phyloP scores from a whole-genome alignment of 208 protist genomes.

The Leishmania gerbilli region DNA sequence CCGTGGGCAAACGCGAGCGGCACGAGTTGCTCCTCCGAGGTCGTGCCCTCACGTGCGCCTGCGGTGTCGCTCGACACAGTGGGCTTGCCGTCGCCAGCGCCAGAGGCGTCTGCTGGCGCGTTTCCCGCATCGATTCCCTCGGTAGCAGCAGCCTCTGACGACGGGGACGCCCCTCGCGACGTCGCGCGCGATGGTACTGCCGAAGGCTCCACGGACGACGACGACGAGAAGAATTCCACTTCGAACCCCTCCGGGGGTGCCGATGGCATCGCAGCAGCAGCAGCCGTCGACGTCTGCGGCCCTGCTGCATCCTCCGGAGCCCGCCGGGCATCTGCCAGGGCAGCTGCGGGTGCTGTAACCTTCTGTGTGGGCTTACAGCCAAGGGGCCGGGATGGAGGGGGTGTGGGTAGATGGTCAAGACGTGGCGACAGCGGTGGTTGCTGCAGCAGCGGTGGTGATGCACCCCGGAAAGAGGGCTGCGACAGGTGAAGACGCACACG shows the following conservation, averaged over 20 bases:
- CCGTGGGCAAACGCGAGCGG: conserved; percentile 10
- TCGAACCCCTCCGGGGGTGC: conserved; percentile 21
- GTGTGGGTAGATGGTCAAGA: neutral
- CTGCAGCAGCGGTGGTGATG: neutral
- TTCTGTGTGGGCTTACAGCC: neutral
- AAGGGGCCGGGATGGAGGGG: neutral
- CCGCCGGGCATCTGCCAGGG: neutral
- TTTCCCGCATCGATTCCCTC: neutral
- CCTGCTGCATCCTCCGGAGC: neutral
- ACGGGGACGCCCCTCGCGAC: neutral
- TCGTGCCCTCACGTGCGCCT: neutral
- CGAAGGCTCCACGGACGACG: conserved; percentile 7
- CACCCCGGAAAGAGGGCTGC: neutral
- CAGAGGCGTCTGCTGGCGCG: neutral
- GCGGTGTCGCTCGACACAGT: neutral
- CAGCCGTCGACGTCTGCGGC: neutral
- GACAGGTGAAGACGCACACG: conserved; percentile 10
- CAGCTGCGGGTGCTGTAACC: neutral
- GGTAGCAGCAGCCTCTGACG: conserved; percentile 1
- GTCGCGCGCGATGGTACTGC: neutral
- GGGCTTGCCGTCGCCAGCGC: neutral
- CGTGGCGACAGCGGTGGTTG: neutral
- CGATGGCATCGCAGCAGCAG: neutral
- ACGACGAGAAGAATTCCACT: conserved; percentile 25
- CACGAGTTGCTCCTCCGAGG: neutral